Base-by-base conservation (phyloP, 352 stramenopile genomes). In the Phytophthora podocarpi region DNA sequence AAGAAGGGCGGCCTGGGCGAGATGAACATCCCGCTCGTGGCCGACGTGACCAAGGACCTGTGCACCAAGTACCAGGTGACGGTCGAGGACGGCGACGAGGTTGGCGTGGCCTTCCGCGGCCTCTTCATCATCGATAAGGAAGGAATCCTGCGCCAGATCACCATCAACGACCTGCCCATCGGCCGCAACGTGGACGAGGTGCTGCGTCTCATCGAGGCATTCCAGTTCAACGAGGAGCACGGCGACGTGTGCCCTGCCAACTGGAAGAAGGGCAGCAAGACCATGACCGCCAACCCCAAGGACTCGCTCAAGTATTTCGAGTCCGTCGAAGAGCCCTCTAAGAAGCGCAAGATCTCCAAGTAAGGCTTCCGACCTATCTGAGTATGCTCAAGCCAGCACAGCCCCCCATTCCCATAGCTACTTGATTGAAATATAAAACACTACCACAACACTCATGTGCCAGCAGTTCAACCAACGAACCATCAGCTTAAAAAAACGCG, bases 121-220 rank as follows among this genome's bases (percentile, higher is more conserved):
- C 74, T 97, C 16, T 97, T 97, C 56, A 96, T 98, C 66, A 97
- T 98, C 59, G 86, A 97, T 63, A 76, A 73, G 35, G 70, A 97
- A 59, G 91, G 89, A 30, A 72, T 89, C 8, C 54, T 96, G 37
- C 78, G 84, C 28, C 87, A 95, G 56, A 93, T 89, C 66, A 95
- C 88, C 6, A 82, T 97, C 36, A 97, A 97, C 57, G 86, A 97
- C 70, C 50, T 96, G 50, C 86, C 90, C 5, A 80, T 97, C 15
- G 90, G 90, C 46, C 83, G 90, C 58, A 96, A 86, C 60, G 90
- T 97, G 23, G 91, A 98, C 74, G 92, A 98, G 58, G 85, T 91
- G 24, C 64, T 98, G 52, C 88, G 93, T 40, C 73, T 98, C n/a
- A 62, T 98, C 6, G 76, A 97, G 61, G 93, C 91, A 4, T 96